A percentile compares a stretch with the other conserved stretches of the same genome.
Evolutionary conservation across 2,329 filamentous ascomycete species (phyloP).

Genomic region (Westerdykella sp.): DNA sequence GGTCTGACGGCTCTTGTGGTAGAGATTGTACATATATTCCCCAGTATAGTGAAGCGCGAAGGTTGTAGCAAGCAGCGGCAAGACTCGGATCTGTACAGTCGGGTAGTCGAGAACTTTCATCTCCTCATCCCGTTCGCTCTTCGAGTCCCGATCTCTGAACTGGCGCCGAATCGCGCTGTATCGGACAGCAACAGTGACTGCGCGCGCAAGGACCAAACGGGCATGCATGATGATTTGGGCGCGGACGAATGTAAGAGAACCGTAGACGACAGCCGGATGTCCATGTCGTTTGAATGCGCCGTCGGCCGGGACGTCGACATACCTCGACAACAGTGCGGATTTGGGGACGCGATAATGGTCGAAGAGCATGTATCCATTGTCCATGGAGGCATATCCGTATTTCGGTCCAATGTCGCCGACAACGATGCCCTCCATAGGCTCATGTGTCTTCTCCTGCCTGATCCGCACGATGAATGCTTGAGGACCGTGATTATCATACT

Average conservation of each 20-base stretch:
- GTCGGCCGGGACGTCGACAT: constrained; percentile 44
- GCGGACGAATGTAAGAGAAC: constrained; percentile 46
- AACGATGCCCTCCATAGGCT: constrained; percentile 44
- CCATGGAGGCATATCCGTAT: constrained; percentile 49
- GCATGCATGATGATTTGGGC: constrained; percentile 47
- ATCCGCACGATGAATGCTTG: constrained; percentile 51
- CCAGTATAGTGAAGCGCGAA: constrained; percentile 47
- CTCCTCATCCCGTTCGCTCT: constrained; percentile 31
- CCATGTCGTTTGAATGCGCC: constrained; percentile 43
- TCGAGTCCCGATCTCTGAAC: constrained; percentile 46
- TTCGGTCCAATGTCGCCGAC: constrained; percentile 53
- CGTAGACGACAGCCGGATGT: constrained; percentile 47
- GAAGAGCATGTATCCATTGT: constrained; percentile 52
- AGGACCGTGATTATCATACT: constrained; percentile 44
- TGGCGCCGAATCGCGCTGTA: constrained; percentile 47
- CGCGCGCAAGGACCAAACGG: constrained; percentile 47
- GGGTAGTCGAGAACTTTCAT: constrained; percentile 49
- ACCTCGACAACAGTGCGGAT: constrained; percentile 46
- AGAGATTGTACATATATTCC: constrained; percentile 48
- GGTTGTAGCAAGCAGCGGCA: constrained; percentile 49
- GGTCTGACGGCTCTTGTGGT: constrained; percentile 40
- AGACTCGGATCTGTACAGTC: constrained; percentile 49
- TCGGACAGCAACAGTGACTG: constrained; percentile 48
- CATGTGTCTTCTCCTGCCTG: constrained; percentile 44
- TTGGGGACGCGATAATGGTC: constrained; percentile 44